phyloP scores from a whole-genome alignment of 169 alveolate genomes.

The Cryptosporidium parvum region DNA sequence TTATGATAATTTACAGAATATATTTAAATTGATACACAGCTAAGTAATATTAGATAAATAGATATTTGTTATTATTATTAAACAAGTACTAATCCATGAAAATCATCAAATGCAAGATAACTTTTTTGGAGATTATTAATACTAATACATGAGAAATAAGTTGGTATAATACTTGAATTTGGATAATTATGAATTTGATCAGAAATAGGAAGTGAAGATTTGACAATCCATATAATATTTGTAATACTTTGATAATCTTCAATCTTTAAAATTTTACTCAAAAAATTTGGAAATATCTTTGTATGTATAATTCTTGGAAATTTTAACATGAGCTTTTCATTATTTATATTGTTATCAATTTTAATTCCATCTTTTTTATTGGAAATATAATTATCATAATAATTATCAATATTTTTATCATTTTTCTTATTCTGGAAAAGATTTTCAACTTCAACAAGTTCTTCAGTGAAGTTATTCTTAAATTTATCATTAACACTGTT shows the following conservation, averaged over 20 bases:
- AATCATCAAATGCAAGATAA: slow-evolving; percentile 25
- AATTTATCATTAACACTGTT: neutral
- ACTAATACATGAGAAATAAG: slow-evolving; percentile 46
- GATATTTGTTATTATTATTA: neutral
- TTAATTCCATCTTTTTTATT: neutral
- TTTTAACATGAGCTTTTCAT: neutral
- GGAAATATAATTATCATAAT: neutral
- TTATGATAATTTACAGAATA: slow-evolving; percentile 1
- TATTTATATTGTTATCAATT: neutral
- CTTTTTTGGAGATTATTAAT: slow-evolving; percentile 14
- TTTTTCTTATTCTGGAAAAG: neutral
- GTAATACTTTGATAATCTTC: neutral
- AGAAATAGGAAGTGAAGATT: slow-evolving; percentile 39
- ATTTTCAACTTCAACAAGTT: slow-evolving; percentile 27
- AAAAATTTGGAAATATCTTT: neutral
- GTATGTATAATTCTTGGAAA: slow-evolving; percentile 11
- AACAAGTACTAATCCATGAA: slow-evolving; percentile 19
- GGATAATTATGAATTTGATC: slow-evolving; percentile 51
- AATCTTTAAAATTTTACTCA: neutral
- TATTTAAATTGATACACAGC: slow-evolving; percentile 3
- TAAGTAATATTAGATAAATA: no score
- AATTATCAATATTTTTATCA: neutral
- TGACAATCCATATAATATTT: slow-evolving; percentile 35
- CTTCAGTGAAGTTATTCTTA: slow-evolving; percentile 15
- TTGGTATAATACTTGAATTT: slow-evolving; percentile 27